Evolutionary conservation across 2,329 filamentous ascomycete genomes (phyloP).

Genomic region (Septoria petroselini): DNA sequence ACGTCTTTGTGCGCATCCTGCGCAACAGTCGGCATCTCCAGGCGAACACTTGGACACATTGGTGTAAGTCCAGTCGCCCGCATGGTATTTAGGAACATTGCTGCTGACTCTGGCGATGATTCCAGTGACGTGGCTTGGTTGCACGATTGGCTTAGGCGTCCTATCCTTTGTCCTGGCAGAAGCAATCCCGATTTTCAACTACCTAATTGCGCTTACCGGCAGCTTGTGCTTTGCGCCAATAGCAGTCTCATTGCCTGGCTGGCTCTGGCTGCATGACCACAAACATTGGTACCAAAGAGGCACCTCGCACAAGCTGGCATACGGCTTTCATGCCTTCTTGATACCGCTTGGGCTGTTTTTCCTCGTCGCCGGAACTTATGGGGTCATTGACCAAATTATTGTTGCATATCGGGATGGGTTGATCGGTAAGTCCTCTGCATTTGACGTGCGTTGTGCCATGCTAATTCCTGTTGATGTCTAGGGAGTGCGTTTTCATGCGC

Average conservation of each 20-base stretch:
- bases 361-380: constrained; percentile 50
- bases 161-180: constrained; percentile 52
- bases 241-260: constrained; percentile 49
- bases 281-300: constrained; percentile 41
- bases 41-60: constrained; percentile 52
- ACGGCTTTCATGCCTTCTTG: constrained; percentile 43
- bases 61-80: constrained; percentile 32
- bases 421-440: constrained; percentile 37
- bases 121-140: constrained; percentile 47
- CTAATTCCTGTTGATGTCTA: constrained; percentile 9
- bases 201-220: constrained; percentile 50
- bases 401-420: constrained; percentile 50
- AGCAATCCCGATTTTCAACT: constrained; percentile 57
- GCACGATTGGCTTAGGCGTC: constrained; percentile 44
- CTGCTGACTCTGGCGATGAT: too few species aligned
- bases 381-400: constrained; percentile 52
- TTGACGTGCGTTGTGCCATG: not conserved
- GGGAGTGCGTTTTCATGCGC: constrained; percentile 49
- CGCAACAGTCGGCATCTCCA: constrained; percentile 53
- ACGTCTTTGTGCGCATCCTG: constrained; percentile 56
- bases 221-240: constrained; percentile 53
- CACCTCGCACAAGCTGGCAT: constrained; percentile 39
- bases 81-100: too few species aligned
- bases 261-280: constrained; percentile 54
- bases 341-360: constrained; percentile 50